Percentiles rank a stretch among this genome's conserved stretches.
These are phyloP conservation scores for Metschnikowia santaceciliae DNA, from an alignment of 805 yeast genomes.

Conservation along the genomic window DNA sequence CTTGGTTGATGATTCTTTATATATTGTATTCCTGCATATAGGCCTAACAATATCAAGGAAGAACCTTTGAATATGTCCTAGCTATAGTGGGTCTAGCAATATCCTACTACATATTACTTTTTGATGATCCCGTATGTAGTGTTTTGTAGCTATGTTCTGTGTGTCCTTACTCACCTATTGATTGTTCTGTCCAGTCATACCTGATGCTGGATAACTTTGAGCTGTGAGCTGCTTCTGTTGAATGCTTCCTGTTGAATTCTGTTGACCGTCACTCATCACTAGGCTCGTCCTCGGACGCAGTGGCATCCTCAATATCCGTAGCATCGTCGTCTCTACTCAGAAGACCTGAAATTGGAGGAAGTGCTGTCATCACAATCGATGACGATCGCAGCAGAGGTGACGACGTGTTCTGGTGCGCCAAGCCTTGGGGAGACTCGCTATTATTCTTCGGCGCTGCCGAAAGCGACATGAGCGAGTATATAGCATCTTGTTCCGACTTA, in stretches of 20 bases:
- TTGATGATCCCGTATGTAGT: too few relatives aligned
- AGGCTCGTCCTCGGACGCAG: constrained; percentile 23
- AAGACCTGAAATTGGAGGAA: constrained; percentile 32
- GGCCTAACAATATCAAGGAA: too few relatives aligned
- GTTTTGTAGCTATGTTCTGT: too few relatives aligned
- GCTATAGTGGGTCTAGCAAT: too few relatives aligned
- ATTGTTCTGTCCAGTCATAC: not conserved
- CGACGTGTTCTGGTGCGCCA: constrained; percentile 14
- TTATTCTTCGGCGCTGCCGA: constrained; percentile 45
- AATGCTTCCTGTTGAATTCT: too few relatives aligned
- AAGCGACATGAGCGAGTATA: constrained; percentile 51
- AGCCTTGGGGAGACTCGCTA: constrained; percentile 24
- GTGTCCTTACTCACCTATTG: too few relatives aligned
- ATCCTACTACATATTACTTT: too few relatives aligned
- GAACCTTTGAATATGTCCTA: too few relatives aligned
- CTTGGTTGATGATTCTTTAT: too few relatives aligned
- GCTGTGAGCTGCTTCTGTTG: too few relatives aligned
- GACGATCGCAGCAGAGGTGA: constrained; percentile 21
- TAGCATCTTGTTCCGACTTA: constrained; percentile 50
- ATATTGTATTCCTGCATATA: too few relatives aligned
- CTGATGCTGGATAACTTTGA: not conserved
- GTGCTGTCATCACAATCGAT: constrained; percentile 19
- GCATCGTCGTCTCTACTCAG: constrained; percentile 27
- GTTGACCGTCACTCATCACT: not conserved
- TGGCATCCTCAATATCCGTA: constrained; percentile 32